These are phyloP conservation scores for Chalaropsis thielavioides DNA, from an alignment of 2,329 filamentous ascomycete species.

Conservation along the genomic window DNA sequence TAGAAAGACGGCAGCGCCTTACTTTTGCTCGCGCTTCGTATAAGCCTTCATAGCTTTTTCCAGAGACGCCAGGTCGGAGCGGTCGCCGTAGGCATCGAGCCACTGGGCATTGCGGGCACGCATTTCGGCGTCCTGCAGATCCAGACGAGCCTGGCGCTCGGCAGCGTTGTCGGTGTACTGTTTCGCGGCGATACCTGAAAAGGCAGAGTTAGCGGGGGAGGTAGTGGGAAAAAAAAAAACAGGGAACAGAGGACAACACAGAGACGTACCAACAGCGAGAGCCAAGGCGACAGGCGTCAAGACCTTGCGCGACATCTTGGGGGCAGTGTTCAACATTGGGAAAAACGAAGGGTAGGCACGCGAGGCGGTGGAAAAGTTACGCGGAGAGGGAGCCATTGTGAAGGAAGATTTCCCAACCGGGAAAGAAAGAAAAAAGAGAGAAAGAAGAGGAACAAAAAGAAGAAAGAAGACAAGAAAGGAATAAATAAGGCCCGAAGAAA, in stretches of 20 bases:
- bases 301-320: conserved; percentile 18
- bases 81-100: conserved; percentile 37
- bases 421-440: background rate
- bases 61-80: conserved; percentile 34
- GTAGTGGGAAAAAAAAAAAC: background rate
- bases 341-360: conserved; percentile 23
- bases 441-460: background rate
- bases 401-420: background rate
- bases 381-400: conserved; percentile 16
- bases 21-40: conserved; percentile 22
- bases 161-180: conserved; percentile 7
- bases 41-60: conserved; percentile 36
- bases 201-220: background rate
- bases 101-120: conserved; percentile 30
- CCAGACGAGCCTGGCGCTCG: conserved; percentile 22
- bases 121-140: conserved; percentile 26
- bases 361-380: conserved; percentile 22
- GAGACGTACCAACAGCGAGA: conserved; percentile 23
- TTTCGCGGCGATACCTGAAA: conserved; percentile 12
- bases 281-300: conserved; percentile 23
- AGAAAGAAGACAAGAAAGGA: too few relatives aligned
- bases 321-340: conserved; percentile 21
- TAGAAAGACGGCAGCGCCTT: background rate
- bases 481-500: background rate
- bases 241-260: background rate